Conservation (phyloP, 1,284 basidiomycete genomes). For the Papiliotrema terrestris region DNA sequence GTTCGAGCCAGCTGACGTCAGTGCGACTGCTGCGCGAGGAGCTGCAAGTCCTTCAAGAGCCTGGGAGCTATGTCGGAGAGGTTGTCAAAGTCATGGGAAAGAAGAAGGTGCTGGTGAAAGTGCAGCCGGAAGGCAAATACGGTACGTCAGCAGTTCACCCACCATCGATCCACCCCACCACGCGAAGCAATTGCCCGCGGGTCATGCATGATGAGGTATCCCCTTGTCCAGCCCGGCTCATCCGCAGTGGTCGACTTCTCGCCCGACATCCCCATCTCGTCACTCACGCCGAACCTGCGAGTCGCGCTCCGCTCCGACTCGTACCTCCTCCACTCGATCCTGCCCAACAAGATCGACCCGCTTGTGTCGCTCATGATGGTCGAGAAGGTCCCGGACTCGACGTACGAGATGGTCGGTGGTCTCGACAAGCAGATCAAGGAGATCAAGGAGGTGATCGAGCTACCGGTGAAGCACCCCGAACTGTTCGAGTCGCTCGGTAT, state of each 20-base stretch:
- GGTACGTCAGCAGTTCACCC: constrained; percentile 54
- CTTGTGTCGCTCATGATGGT: constrained; percentile 99
- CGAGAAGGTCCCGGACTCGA: constrained; percentile 99
- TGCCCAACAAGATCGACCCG: constrained; percentile 93
- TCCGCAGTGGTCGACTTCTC: constrained; percentile 86
- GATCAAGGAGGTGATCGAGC: constrained; percentile 98
- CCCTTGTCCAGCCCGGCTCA: neutral
- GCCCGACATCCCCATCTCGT: constrained; percentile 74
- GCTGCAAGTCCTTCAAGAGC: constrained; percentile 90
- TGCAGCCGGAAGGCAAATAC: constrained; percentile 98
- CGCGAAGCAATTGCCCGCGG: neutral
- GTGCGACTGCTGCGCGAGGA: constrained; percentile 88
- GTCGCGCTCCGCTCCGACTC: constrained; percentile 95
- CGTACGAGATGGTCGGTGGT: constrained; percentile 99
- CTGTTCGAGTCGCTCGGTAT: constrained; percentile 95
- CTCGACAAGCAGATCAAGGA: constrained; percentile 98
- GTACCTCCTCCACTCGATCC: constrained; percentile 89
- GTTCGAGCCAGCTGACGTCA: constrained; percentile 17
- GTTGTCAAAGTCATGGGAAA: constrained; percentile 99
- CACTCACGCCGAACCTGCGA: constrained; percentile 81
- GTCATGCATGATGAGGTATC: neutral
- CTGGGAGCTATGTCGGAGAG: constrained; percentile 96
- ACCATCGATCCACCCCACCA: too few relatives aligned
- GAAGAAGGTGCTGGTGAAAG: constrained; percentile 97
- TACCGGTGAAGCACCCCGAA: constrained; percentile 97